Evolutionary conservation across 2,329 filamentous ascomycete genomes (phyloP), one percentile per base, ranked within the genome.

Genomic region (Monilinia vaccinii-corymbosi): DNA sequence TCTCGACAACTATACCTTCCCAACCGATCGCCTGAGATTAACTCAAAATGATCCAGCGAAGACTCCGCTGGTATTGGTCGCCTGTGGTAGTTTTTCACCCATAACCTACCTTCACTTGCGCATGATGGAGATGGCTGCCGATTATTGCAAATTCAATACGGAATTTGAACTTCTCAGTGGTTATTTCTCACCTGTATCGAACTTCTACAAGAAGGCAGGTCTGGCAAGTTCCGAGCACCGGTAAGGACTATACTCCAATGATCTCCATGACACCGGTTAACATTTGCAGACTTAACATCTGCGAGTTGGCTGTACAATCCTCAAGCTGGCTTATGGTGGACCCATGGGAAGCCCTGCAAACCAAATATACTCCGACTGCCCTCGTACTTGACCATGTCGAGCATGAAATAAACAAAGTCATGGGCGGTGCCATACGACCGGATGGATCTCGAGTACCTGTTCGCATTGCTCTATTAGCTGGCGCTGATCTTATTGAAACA

Each of bases 341-440:
- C 71, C 85, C 88, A 0, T 95, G 89, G 87, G 92, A 96, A 78
- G 88, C 90, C n/a, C 78, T 88, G 68, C 85, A 95, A 75, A 83
- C 86, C 69, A 81, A 88, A 66, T 97, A 96, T 72, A 86, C 91
- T 63, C 91, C 91, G 18, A 97, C 93, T 0, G 93, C 92, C 44
- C 83, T 88, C 67, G 92, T 96, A 45, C 79, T 97, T 52, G 91
- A 96, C 70, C 93, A 97, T 74, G 94, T 97, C 68, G 86, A 95
- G 66, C 77, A 93, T 71, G 91, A 97, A 73, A 89, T 97, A 71
- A 96, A 97, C 72, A 81, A 83, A 28, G 82, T 90, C 48, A 78
- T 86, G 34, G 86, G 87, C 44, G 92, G 92, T 8, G 83, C 94
- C 34, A 81, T 88, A 68, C 82, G 81, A 50, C 78, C 80, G 23